Percentiles rank a stretch among this genome's conserved stretches.
phyloP scores from a whole-genome alignment of 2,329 filamentous ascomycete genomes.

The Aspergillus versicolor region DNA sequence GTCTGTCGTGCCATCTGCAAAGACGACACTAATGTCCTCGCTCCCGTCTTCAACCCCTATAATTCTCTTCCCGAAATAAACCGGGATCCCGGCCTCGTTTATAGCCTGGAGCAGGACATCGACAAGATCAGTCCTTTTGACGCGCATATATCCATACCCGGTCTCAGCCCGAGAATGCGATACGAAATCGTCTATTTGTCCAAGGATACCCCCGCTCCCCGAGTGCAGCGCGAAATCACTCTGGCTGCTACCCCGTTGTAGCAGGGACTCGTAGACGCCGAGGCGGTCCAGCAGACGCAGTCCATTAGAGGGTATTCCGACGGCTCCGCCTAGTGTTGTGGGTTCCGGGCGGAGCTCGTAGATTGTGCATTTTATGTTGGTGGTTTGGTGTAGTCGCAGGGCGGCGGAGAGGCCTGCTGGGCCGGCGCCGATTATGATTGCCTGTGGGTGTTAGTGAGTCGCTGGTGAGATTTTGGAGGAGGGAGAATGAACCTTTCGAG shows the following conservation, averaged over 20 bases:
- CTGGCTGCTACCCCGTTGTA: not conserved
- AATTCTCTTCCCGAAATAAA: constrained; percentile 3
- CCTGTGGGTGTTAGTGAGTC: not conserved
- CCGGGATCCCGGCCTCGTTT: constrained; percentile 9
- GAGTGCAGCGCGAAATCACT: not conserved
- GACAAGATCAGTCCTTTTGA: constrained; percentile 29
- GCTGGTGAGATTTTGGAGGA: not conserved
- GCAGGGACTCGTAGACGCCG: constrained; percentile 20
- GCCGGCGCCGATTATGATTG: constrained; percentile 23
- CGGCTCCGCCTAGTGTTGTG: constrained; percentile 31
- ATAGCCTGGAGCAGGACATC: constrained; percentile 22
- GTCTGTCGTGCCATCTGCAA: constrained; percentile 18
- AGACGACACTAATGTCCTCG: constrained; percentile 7
- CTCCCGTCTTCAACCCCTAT: not conserved
- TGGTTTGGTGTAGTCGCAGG: constrained; percentile 17
- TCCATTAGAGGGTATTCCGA: constrained; percentile 32
- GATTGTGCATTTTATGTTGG: constrained; percentile 19
- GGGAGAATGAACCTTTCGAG: not conserved
- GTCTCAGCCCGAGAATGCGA: not conserved
- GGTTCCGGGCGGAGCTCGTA: constrained; percentile 31
- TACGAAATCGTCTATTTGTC: not conserved
- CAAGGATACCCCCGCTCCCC: not conserved
- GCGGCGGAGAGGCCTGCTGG: constrained; percentile 23
- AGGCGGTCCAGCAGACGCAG: constrained; percentile 27
- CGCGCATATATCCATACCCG: constrained; percentile 27